A percentile compares a stretch with the other conserved stretches of the same genome.
phyloP scores from a whole-genome alignment of 2,329 filamentous ascomycete genomes.

The Alternaria sp. region DNA sequence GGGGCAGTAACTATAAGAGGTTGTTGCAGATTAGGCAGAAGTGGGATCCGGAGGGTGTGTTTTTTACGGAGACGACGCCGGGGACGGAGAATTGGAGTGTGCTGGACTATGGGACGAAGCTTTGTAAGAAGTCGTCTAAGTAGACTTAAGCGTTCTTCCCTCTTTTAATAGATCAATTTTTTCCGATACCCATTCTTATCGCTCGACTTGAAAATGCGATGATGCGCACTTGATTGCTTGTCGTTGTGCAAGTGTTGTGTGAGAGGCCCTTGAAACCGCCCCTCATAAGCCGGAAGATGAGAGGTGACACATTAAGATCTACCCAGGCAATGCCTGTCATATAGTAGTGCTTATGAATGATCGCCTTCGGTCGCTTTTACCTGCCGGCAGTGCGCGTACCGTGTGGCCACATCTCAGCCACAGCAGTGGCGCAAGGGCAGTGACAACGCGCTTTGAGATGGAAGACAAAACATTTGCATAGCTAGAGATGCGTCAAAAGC shows the following conservation, averaged over 20 bases:
- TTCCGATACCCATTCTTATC: neutral
- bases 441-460: neutral
- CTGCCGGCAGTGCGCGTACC: neutral
- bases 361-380: neutral
- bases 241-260: neutral
- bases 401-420: neutral
- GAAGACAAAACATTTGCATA: fast-evolving
- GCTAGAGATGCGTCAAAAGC: neutral
- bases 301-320: neutral
- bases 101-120: conserved; percentile 43
- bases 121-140: conserved; percentile 34
- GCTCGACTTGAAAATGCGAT: neutral
- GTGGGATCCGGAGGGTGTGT: conserved; percentile 44
- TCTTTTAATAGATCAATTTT: neutral
- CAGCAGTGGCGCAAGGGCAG: neutral
- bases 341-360: neutral
- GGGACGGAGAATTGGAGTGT: conserved; percentile 45
- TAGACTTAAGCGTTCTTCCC: neutral
- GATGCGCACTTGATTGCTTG: neutral
- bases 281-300: no score
- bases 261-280: neutral
- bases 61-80: conserved; percentile 44
- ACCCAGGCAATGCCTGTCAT: neutral
- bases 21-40: conserved; percentile 40
- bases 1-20: conserved; percentile 42